Evolutionary conservation across 108 stramenopile genomes (phyloP).

Genomic region (Cyclotella kingstonii): DNA sequence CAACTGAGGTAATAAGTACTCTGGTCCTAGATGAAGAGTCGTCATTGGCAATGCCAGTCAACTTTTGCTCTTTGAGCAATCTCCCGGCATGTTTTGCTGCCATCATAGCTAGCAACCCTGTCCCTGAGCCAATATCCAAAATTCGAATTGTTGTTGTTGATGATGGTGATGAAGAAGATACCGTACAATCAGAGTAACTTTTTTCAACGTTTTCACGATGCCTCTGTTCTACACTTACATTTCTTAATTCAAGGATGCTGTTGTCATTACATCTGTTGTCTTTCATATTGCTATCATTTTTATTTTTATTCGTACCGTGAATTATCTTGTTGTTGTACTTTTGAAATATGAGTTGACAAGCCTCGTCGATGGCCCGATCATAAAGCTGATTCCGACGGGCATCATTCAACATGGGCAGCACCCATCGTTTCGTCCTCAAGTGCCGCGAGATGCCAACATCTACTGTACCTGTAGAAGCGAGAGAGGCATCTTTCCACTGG

Average conservation of each 20-base stretch:
- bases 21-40: too few species aligned
- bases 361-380: constrained; percentile 55
- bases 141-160: constrained; percentile 38
- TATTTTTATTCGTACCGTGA: too few species aligned
- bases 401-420: constrained; percentile 88
- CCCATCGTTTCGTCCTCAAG: constrained; percentile 77
- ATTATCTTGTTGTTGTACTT: too few species aligned
- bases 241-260: too few species aligned
- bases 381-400: constrained; percentile 58
- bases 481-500: constrained; percentile 51
- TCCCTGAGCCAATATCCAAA: constrained; percentile 82
- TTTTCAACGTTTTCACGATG: constrained; percentile 12
- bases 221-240: background rate
- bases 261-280: background rate
- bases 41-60: too few species aligned
- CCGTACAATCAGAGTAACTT: too few species aligned
- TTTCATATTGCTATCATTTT: background rate
- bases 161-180: too few species aligned
- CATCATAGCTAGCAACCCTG: constrained; percentile 78
- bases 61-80: background rate
- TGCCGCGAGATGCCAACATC: constrained; percentile 49
- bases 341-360: constrained; percentile 27
- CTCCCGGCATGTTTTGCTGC: constrained; percentile 40
- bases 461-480: constrained; percentile 7
- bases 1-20: constrained; percentile 54